Evolutionary conservation across 2,329 filamentous ascomycete species (phyloP).

Genomic region (Lecanicillium sp.): DNA sequence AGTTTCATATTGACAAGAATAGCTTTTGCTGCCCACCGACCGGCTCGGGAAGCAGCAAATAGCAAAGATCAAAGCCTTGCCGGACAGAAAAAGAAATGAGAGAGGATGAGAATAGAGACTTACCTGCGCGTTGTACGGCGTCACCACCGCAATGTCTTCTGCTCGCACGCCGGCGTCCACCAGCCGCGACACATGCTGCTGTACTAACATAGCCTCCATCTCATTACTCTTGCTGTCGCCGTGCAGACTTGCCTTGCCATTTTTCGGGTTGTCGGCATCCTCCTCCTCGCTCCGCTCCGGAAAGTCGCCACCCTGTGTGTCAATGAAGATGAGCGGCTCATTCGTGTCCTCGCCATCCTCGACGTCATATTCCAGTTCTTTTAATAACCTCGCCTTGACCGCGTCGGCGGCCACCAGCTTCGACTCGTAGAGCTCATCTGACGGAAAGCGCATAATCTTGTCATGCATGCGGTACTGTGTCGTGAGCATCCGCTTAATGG

Average conservation of each 20-base stretch:
- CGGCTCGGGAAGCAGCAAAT: no score
- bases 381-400: constrained; percentile 70
- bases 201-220: constrained; percentile 78
- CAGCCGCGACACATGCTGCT: constrained; percentile 67
- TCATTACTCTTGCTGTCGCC: constrained; percentile 80
- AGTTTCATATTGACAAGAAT: no score
- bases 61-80: no score
- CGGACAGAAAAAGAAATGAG: no score
- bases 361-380: constrained; percentile 71
- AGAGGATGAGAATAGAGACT: constrained; percentile 2
- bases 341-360: constrained; percentile 76
- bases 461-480: constrained; percentile 99
- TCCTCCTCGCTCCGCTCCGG: constrained; percentile 76
- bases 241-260: constrained; percentile 38
- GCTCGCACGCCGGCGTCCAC: constrained; percentile 73
- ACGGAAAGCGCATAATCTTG: constrained; percentile 91
- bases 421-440: constrained; percentile 77
- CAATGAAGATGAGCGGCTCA: constrained; percentile 87
- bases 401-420: constrained; percentile 74
- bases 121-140: constrained; percentile 92
- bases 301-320: constrained; percentile 92
- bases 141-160: constrained; percentile 87
- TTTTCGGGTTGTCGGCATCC: constrained; percentile 42
- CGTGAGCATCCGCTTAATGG: constrained; percentile 90
- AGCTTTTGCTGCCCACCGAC: no score